A percentile compares a stretch with the other conserved stretches of the same genome.
Conservation (phyloP, 2,329 filamentous ascomycete genomes). For the Coleophoma crateriformis region DNA sequence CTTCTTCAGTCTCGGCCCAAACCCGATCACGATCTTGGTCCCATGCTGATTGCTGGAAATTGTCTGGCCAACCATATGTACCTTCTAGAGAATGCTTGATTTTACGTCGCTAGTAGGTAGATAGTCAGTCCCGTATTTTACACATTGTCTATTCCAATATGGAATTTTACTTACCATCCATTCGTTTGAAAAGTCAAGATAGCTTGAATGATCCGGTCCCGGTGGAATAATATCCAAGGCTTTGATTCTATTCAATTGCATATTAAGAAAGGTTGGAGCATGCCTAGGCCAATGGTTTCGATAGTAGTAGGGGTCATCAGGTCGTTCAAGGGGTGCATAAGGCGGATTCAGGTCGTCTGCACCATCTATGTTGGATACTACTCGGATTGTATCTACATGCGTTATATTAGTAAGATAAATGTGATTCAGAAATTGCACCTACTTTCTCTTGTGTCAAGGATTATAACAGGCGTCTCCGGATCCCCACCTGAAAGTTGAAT, state of each 20-base stretch:
- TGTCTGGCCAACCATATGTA: neutral
- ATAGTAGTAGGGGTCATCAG: neutral
- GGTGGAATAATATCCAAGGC: neutral
- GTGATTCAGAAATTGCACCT: neutral
- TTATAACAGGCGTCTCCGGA: neutral
- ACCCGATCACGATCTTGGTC: neutral
- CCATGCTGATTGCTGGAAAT: neutral
- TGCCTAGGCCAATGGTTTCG: slow-evolving; percentile 1
- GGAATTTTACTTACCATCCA: neutral
- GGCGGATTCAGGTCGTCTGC: neutral
- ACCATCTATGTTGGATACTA: neutral
- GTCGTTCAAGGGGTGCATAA: neutral
- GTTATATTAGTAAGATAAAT: neutral
- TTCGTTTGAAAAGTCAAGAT: neutral
- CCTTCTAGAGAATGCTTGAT: neutral
- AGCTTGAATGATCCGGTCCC: neutral
- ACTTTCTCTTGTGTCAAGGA: neutral
- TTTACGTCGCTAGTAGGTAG: neutral
- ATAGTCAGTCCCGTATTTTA: neutral
- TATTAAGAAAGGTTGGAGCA: neutral
- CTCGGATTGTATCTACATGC: neutral
- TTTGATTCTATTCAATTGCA: neutral
- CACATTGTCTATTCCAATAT: neutral
- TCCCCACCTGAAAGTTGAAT: neutral
- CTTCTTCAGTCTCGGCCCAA: neutral